phyloP scores from a whole-genome alignment of 2,329 filamentous ascomycete species.

The Apiospora kogelbergensis region DNA sequence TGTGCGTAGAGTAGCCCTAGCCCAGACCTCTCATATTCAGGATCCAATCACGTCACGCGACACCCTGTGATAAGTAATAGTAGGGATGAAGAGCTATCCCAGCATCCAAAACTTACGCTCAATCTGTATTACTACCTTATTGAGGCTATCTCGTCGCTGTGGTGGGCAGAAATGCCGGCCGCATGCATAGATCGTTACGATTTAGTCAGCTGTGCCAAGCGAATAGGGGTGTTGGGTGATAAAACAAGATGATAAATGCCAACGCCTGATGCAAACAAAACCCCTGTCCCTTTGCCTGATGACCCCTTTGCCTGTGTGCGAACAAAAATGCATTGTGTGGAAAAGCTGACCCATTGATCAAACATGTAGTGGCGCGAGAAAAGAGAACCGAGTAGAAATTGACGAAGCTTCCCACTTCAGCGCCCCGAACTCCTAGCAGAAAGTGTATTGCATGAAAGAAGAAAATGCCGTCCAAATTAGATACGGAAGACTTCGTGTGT shows the following conservation, averaged over 20 bases:
- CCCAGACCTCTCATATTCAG: neutral
- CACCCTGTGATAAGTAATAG: neutral
- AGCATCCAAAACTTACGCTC: neutral
- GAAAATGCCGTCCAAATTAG: neutral
- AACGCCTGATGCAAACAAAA: constrained; percentile 1
- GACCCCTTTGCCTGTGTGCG: neutral
- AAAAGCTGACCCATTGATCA: neutral
- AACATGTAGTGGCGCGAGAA: neutral
- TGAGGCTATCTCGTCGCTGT: constrained; percentile 1
- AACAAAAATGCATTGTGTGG: neutral
- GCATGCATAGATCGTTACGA: neutral
- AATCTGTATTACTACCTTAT: constrained; percentile 8
- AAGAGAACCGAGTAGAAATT: neutral
- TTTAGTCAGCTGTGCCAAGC: neutral
- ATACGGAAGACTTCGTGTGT: neutral
- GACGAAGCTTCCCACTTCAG: neutral
- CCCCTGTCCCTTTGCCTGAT: neutral
- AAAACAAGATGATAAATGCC: neutral
- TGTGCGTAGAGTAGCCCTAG: neutral
- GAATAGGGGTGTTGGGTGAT: neutral
- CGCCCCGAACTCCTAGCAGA: neutral
- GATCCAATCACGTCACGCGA: neutral
- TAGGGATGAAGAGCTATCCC: neutral
- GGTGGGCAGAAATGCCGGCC: neutral
- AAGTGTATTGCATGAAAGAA: constrained; percentile 1